Percentiles rank a stretch among this genome's conserved stretches.
Evolutionary conservation across 1,139 yeast species (phyloP).

Genomic region (Lodderomyces elongisporus): DNA sequence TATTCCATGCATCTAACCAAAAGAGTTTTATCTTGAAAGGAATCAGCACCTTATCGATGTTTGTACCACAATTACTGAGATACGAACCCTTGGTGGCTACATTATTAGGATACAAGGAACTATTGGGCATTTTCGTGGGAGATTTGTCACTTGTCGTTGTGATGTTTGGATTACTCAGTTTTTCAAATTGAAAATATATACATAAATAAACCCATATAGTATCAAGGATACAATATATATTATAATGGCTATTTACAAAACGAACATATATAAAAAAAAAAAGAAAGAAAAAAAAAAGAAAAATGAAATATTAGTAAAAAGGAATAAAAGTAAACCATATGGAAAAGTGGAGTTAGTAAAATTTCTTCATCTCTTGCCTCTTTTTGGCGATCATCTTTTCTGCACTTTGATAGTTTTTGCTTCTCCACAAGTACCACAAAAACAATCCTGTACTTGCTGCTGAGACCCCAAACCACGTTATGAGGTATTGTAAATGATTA

Average conservation of each 20-base stretch:
- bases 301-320: no score
- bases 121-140: conserved; percentile 33
- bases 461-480: conserved; percentile 92
- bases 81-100: conserved; percentile 27
- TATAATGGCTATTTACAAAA: neutral
- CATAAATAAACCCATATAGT: conserved; percentile 10
- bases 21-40: conserved; percentile 28
- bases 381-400: conserved; percentile 41
- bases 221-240: neutral
- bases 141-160: conserved; percentile 37
- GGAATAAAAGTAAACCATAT: no score
- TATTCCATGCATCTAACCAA: conserved; percentile 15
- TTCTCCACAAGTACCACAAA: conserved; percentile 29
- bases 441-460: conserved; percentile 65
- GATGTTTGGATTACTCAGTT: conserved; percentile 36
- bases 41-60: conserved; percentile 29
- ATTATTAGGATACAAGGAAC: conserved; percentile 34
- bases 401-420: conserved; percentile 29
- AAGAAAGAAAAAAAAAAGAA: no score
- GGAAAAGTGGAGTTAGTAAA: no score
- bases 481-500: conserved; percentile 85
- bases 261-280: neutral
- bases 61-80: conserved; percentile 31
- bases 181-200: conserved; percentile 7
- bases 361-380: conserved; percentile 31